These are phyloP conservation scores for Coniochaeta hoffmannii DNA, from an alignment of 2,329 filamentous ascomycete species.

Conservation along the genomic window DNA sequence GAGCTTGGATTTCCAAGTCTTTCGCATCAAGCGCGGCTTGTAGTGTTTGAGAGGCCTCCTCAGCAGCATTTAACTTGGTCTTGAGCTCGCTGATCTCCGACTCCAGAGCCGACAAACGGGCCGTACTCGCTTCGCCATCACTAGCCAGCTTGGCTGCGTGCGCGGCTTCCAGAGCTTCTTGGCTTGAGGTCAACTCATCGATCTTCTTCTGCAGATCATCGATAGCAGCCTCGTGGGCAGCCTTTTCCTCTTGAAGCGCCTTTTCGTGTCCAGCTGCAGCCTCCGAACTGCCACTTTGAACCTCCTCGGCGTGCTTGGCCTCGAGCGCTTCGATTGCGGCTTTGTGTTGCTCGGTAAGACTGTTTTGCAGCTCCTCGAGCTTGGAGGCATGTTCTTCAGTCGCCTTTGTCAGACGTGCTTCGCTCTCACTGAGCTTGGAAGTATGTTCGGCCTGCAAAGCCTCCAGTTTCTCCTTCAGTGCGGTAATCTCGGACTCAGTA, in stretches of 20 bases:
- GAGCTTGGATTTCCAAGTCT: conserved; percentile 27
- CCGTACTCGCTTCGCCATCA: conserved; percentile 34
- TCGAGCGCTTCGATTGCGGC: conserved; percentile 42
- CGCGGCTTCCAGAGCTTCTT: conserved; percentile 34
- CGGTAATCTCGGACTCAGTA: conserved; percentile 38
- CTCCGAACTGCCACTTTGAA: conserved; percentile 37
- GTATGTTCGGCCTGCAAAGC: conserved; percentile 32
- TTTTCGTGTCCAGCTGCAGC: conserved; percentile 39
- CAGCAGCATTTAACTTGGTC: conserved; percentile 37
- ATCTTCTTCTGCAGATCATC: conserved; percentile 48
- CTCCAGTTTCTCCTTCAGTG: conserved; percentile 44
- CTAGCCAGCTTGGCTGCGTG: conserved; percentile 36
- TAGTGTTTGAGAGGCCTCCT: conserved; percentile 34
- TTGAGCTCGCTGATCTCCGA: conserved; percentile 44
- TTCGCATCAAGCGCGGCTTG: conserved; percentile 37
- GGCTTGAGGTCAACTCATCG: conserved; percentile 41
- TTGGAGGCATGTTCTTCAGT: conserved; percentile 40
- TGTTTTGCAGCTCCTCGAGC: conserved; percentile 41
- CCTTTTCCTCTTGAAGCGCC: conserved; percentile 41
- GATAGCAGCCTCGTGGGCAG: conserved; percentile 38
- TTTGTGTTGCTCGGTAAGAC: conserved; percentile 42
- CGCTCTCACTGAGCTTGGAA: conserved; percentile 26
- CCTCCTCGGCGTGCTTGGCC: conserved; percentile 38
- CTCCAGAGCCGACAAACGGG: conserved; percentile 43
- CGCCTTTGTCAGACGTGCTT: conserved; percentile 29